Evolutionary conservation across 2,329 filamentous ascomycete species (phyloP).

Genomic region (Xylariaceae sp.): DNA sequence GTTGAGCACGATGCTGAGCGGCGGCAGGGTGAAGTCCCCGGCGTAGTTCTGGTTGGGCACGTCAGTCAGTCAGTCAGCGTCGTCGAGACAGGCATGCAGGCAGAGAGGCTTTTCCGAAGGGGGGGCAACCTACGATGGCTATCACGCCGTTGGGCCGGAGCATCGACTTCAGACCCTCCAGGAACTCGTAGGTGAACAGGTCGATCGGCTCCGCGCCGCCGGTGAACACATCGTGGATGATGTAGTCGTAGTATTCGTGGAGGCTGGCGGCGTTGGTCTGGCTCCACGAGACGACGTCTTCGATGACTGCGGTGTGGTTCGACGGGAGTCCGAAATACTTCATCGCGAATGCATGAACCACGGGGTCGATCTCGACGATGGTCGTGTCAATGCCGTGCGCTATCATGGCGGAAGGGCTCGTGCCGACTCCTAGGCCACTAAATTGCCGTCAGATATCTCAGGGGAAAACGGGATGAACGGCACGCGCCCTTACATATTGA

Average conservation of each 20-base stretch:
- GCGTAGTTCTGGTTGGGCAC: constrained; percentile 71
- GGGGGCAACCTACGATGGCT: constrained; percentile 61
- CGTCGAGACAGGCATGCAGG: too few species aligned
- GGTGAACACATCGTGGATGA: constrained; percentile 96
- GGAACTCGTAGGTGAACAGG: constrained; percentile 82
- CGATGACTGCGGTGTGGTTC: constrained; percentile 73
- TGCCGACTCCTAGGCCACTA: constrained; percentile 86
- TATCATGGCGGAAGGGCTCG: constrained; percentile 78
- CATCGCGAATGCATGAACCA: constrained; percentile 73
- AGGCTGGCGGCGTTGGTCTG: constrained; percentile 34
- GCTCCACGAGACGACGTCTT: constrained; percentile 71
- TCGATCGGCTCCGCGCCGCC: constrained; percentile 85
- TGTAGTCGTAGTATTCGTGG: constrained; percentile 68
- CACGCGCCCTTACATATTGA: constrained; percentile 64
- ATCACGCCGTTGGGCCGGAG: constrained; percentile 74
- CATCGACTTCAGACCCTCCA: constrained; percentile 61
- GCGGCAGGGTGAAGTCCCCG: constrained; percentile 71
- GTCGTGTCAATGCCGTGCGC: constrained; percentile 86
- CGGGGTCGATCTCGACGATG: constrained; percentile 88
- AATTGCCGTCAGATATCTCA: constrained; percentile 19
- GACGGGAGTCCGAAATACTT: constrained; percentile 74
- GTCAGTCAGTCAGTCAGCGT: constrained; percentile 3
- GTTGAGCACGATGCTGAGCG: constrained; percentile 69
- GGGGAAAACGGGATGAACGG: constrained; percentile 1
- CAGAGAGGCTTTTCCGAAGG: not conserved